Evolutionary conservation across 208 protist genomes (phyloP).

Genomic region (Trypanosoma boissoni): DNA sequence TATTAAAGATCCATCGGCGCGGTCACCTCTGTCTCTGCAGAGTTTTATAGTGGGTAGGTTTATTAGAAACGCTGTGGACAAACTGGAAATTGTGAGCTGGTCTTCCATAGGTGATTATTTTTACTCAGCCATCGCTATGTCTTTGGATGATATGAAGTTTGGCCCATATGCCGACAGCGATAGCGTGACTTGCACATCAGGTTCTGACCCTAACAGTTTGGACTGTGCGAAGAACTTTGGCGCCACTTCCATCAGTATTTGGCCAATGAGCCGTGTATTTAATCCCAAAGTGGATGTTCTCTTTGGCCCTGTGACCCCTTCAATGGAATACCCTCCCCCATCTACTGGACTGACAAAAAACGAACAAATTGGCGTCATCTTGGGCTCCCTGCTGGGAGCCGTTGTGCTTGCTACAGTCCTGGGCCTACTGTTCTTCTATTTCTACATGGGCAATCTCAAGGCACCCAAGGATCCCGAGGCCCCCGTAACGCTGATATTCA

Average conservation of each 20-base stretch:
- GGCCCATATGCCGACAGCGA: conserved; percentile 19
- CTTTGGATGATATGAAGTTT: conserved; percentile 27
- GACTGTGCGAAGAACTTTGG: conserved; percentile 39
- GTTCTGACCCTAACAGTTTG: neutral
- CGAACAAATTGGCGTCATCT: conserved; percentile 28
- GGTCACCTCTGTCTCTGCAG: conserved; percentile 13
- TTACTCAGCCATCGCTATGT: conserved; percentile 22
- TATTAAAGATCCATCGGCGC: neutral
- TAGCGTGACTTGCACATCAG: too few relatives aligned
- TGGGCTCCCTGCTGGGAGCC: conserved; percentile 8
- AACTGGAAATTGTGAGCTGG: conserved; percentile 21
- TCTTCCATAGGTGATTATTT: conserved; percentile 18
- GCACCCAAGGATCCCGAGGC: conserved; percentile 37
- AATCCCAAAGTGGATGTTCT: conserved; percentile 19
- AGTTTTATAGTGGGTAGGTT: conserved; percentile 7
- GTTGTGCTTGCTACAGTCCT: conserved; percentile 8
- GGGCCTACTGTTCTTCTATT: neutral
- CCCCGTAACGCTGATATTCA: conserved; percentile 71
- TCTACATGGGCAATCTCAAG: conserved; percentile 28
- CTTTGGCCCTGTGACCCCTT: conserved; percentile 22
- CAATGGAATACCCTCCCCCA: conserved; percentile 27
- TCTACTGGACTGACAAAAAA: conserved; percentile 10
- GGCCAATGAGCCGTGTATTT: conserved; percentile 32
- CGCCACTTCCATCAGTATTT: conserved; percentile 30
- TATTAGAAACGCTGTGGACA: conserved; percentile 9